A percentile compares a stretch with the other conserved stretches of the same genome.
These are phyloP conservation scores for Rosa multiflora DNA, from an alignment of 306 rosid genomes.

Conservation along the genomic window DNA sequence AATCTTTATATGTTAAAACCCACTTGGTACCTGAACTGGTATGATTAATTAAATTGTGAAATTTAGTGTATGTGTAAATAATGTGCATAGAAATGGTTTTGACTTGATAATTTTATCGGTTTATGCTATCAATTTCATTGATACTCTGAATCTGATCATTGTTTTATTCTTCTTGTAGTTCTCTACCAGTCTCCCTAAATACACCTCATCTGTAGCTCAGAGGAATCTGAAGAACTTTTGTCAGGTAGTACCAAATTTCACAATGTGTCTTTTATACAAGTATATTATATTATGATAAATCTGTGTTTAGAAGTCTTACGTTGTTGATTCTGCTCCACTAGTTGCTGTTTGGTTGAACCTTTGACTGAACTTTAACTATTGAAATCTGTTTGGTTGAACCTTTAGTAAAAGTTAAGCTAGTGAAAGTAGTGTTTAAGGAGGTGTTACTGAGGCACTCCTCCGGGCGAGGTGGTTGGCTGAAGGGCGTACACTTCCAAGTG, in stretches of 20 bases:
- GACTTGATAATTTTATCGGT: neutral
- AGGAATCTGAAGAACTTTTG: slow-evolving; percentile 69
- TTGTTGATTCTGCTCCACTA: neutral
- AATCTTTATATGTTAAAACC: neutral
- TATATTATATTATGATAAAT: neutral
- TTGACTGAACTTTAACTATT: neutral
- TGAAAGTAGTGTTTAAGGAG: neutral
- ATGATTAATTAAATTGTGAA: neutral
- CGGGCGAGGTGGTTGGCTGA: neutral
- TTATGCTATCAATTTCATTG: neutral
- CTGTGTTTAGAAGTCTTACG: neutral
- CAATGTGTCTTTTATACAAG: neutral
- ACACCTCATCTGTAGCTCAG: slow-evolving; percentile 74
- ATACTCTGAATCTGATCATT: slow-evolving; percentile 22
- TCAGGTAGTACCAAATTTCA: slow-evolving; percentile 49
- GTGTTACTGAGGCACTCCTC: neutral
- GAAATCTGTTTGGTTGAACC: neutral
- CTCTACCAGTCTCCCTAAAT: slow-evolving; percentile 73
- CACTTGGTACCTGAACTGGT: neutral
- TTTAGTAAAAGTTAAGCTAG: neutral
- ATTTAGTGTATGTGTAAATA: neutral
- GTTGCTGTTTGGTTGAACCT: neutral
- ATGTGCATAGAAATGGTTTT: neutral
- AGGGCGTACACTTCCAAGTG: neutral
- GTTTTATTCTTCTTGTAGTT: slow-evolving; percentile 51